phyloP scores from a whole-genome alignment of 2,329 filamentous ascomycete genomes.

The Ascochyta fabae region DNA sequence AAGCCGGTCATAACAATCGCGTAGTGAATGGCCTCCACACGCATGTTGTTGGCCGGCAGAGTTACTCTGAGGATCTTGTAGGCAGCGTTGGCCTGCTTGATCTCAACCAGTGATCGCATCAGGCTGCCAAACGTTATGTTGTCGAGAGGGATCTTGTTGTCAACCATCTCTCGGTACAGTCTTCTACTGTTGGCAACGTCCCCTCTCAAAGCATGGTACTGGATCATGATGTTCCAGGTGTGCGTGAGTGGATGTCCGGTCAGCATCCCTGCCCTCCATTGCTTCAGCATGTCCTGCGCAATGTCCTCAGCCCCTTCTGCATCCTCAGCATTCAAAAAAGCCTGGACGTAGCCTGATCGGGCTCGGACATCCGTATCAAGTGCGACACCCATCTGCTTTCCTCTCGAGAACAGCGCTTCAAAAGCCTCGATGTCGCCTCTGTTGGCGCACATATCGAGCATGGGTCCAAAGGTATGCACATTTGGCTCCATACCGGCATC shows the following conservation, averaged over 20 bases:
- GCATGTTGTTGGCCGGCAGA: slow-evolving; percentile 57
- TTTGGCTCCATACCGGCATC: slow-evolving; percentile 61
- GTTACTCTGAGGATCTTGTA: slow-evolving; percentile 59
- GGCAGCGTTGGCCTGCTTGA: slow-evolving; percentile 62
- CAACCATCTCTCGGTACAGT: slow-evolving; percentile 63
- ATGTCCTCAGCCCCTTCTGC: slow-evolving; percentile 52
- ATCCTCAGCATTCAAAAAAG: slow-evolving; percentile 59
- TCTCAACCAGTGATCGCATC: slow-evolving; percentile 63
- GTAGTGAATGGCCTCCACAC: slow-evolving; percentile 58
- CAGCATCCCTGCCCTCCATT: slow-evolving; percentile 43
- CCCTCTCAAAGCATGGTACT: slow-evolving; percentile 70
- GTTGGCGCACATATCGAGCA: slow-evolving; percentile 74
- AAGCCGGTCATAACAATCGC: slow-evolving; percentile 61
- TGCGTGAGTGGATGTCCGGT: slow-evolving; percentile 60
- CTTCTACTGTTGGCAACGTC: slow-evolving; percentile 62
- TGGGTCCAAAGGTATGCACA: slow-evolving; percentile 69
- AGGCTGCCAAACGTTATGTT: slow-evolving; percentile 66
- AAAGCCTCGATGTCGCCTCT: slow-evolving; percentile 77
- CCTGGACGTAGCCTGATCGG: slow-evolving; percentile 64
- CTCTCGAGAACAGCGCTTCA: slow-evolving; percentile 68
- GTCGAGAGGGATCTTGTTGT: slow-evolving; percentile 59
- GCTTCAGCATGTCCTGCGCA: slow-evolving; percentile 66
- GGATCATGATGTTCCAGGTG: slow-evolving; percentile 81
- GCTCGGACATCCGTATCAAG: slow-evolving; percentile 32
- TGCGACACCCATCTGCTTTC: slow-evolving; percentile 55